These are phyloP conservation scores for Pyrenochaeta sp. DNA, from an alignment of 2,329 filamentous ascomycete genomes.

Conservation along the genomic window DNA sequence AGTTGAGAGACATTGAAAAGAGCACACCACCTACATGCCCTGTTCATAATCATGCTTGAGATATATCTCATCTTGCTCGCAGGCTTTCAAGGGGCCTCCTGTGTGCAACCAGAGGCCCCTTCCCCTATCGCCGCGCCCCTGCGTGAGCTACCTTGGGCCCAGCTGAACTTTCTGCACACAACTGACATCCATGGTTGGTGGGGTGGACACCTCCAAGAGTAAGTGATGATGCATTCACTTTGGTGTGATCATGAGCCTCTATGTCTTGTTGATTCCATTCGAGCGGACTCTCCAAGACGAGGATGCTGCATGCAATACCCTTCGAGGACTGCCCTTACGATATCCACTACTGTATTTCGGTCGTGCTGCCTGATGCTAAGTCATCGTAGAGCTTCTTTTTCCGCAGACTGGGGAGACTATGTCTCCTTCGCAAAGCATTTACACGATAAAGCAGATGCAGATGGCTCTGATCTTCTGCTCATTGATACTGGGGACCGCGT, in stretches of 20 bases:
- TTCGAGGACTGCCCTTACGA: too few species aligned
- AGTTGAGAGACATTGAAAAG: too few species aligned
- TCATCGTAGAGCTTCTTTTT: conserved; percentile 76
- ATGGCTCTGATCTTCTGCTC: conserved; percentile 86
- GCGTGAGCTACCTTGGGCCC: conserved; percentile 86
- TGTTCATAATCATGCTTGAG: conserved; percentile 25
- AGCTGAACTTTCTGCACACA: conserved; percentile 89
- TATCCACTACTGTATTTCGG: too few species aligned
- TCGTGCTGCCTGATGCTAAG: too few species aligned
- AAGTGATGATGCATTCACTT: too few species aligned
- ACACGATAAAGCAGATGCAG: conserved; percentile 76
- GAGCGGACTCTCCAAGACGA: too few species aligned
- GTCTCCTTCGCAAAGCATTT: conserved; percentile 89
- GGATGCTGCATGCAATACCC: too few species aligned
- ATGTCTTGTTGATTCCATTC: too few species aligned
- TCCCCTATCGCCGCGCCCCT: conserved; percentile 80
- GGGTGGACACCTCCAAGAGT: conserved; percentile 91
- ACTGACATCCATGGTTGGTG: conserved; percentile 97
- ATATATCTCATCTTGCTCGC: conserved; percentile 10
- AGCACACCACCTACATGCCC: too few species aligned
- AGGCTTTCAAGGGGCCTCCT: conserved; percentile 53
- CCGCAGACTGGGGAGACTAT: conserved; percentile 97
- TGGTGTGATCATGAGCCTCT: neutral
- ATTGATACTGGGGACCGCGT: conserved; percentile 93
- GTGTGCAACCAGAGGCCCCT: conserved; percentile 80